These are phyloP conservation scores for Penicillium ochrochloron DNA, from an alignment of 495 filamentous ascomycete genomes.

Conservation along the genomic window DNA sequence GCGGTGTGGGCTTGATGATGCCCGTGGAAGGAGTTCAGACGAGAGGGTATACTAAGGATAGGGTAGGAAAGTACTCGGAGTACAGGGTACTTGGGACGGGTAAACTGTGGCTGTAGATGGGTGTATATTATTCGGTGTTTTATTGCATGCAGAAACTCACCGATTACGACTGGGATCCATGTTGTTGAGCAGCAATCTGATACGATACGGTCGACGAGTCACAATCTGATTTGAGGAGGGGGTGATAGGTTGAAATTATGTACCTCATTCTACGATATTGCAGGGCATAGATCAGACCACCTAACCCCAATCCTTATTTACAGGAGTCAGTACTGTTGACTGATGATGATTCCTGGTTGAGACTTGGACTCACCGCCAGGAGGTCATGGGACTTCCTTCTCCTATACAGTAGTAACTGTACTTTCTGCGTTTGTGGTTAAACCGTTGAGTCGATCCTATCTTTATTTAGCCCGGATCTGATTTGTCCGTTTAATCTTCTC, in stretches of 20 bases:
- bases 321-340: too few relatives aligned
- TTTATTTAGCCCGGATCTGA: constrained; percentile 15
- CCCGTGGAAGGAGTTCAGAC: not conserved
- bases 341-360: not conserved
- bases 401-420: not conserved
- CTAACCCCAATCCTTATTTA: not conserved
- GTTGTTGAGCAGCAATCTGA: not conserved
- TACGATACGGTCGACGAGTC: not conserved
- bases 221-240: not conserved
- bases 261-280: constrained; percentile 1
- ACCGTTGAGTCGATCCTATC: constrained; percentile 15
- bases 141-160: not conserved
- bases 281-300: constrained; percentile 4
- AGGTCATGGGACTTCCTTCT: not conserved
- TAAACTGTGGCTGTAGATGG: not conserved
- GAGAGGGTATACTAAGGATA: not conserved
- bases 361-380: not conserved
- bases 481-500: constrained; percentile 5
- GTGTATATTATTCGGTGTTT: not conserved
- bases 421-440: not conserved
- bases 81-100: not conserved
- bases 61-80: not conserved
- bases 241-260: not conserved
- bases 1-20: not conserved
- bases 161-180: not conserved